These are phyloP conservation scores for Aureobasidium zeae DNA, from an alignment of 2,329 filamentous ascomycete species.

Conservation along the genomic window DNA sequence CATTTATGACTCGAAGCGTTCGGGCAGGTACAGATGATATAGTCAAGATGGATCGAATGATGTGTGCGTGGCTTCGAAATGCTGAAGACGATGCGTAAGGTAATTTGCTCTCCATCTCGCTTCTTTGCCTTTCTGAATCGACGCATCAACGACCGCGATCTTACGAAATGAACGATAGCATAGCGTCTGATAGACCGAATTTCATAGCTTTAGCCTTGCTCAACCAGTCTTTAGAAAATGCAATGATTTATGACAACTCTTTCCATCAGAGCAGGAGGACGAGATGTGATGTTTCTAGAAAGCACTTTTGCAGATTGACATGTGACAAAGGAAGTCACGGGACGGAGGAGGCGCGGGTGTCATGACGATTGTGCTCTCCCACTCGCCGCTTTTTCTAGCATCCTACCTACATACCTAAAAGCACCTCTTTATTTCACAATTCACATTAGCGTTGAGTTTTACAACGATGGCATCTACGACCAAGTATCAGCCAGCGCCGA, in stretches of 20 bases:
- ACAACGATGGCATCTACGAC: slow-evolving; percentile 59
- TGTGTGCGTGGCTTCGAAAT: not conserved
- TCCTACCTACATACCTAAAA: too few relatives aligned
- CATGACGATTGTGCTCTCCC: slow-evolving; percentile 10
- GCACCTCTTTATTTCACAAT: not conserved
- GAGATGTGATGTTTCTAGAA: too few relatives aligned
- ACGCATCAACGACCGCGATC: not conserved
- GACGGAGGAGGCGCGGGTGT: too few relatives aligned
- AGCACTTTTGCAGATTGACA: too few relatives aligned
- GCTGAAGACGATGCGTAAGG: not conserved
- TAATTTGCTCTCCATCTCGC: not conserved
- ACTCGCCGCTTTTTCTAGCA: not conserved
- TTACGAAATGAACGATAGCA: slow-evolving; percentile 5
- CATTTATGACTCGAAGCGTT: slow-evolving; percentile 44
- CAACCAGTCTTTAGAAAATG: too few relatives aligned
- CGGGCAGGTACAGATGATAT: slow-evolving; percentile 13
- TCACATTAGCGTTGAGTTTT: not conserved
- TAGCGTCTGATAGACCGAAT: slow-evolving; percentile 1
- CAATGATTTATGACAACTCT: too few relatives aligned
- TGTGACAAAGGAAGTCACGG: too few relatives aligned
- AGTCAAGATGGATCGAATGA: not conserved
- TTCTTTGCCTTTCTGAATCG: not conserved
- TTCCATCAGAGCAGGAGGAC: too few relatives aligned
- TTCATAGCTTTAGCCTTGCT: too few relatives aligned
- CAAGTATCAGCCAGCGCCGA: slow-evolving; percentile 75